These are phyloP conservation scores for Zoysia matrella DNA, from an alignment of 202 grass and related monocot species.

Conservation along the genomic window DNA sequence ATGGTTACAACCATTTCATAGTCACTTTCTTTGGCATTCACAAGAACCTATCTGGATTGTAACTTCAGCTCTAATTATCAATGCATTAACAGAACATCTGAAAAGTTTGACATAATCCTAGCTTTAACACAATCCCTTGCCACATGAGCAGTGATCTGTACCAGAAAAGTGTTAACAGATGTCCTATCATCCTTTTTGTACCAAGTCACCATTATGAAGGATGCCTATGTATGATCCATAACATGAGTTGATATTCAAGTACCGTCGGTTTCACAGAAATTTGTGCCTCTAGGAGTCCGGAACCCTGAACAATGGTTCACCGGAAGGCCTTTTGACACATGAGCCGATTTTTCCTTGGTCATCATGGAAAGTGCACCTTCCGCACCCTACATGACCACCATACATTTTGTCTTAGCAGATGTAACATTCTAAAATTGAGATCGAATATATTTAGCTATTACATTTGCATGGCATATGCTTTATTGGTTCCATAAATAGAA, in stretches of 20 bases:
- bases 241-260: constrained; percentile 36
- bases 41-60: neutral
- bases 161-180: neutral
- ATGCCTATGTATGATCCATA: neutral
- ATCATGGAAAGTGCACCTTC: constrained; percentile 97
- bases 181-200: neutral
- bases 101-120: too few species aligned
- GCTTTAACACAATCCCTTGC: too few species aligned
- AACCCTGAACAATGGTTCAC: constrained; percentile 97
- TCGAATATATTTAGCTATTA: neutral
- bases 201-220: constrained; percentile 10
- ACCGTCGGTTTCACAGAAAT: constrained; percentile 71
- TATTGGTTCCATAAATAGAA: neutral
- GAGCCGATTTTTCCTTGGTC: constrained; percentile 72
- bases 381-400: constrained; percentile 65
- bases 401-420: constrained; percentile 35
- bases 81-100: neutral
- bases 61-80: neutral
- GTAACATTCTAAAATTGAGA: neutral
- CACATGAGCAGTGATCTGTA: neutral
- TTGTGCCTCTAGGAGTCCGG: constrained; percentile 54
- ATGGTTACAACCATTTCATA: neutral
- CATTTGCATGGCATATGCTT: neutral
- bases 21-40: constrained; percentile 6
- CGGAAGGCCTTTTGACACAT: constrained; percentile 94